These are phyloP conservation scores for Entomortierella lignicola DNA, from an alignment of 192 early-diverging fungal species.

Conservation along the genomic window DNA sequence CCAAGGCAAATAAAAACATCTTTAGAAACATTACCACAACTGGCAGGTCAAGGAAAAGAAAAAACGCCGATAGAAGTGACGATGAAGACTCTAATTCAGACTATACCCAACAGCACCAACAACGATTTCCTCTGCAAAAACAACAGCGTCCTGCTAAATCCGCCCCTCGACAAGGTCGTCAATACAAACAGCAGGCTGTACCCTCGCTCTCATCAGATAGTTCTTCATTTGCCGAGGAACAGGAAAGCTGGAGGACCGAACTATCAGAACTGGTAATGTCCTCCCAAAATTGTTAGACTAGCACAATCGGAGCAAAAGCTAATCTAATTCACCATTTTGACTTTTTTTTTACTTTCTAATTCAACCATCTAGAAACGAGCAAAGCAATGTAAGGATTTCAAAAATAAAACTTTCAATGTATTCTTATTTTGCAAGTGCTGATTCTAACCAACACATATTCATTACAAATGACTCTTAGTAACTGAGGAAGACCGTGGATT, in stretches of 20 bases:
- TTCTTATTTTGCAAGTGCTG: background rate
- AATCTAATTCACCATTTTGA: background rate
- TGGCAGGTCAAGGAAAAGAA: constrained; percentile 30
- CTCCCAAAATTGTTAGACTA: too few relatives aligned
- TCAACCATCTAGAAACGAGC: constrained; percentile 46
- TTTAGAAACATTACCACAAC: background rate
- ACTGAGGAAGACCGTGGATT: constrained; percentile 51
- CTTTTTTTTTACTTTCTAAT: too few relatives aligned
- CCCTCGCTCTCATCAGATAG: too few relatives aligned
- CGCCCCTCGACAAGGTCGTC: background rate
- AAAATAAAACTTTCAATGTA: background rate
- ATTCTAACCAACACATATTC: background rate
- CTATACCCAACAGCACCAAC: constrained; percentile 25
- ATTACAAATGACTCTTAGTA: constrained; percentile 2
- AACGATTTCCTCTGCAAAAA: background rate
- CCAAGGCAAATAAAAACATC: background rate
- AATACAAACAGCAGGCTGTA: constrained; percentile 27
- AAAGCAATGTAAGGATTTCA: constrained; percentile 33
- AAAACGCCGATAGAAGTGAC: constrained; percentile 33
- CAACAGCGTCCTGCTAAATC: constrained; percentile 13
- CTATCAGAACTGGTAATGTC: constrained; percentile 35
- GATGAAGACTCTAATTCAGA: constrained; percentile 43
- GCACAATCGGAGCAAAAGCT: too few relatives aligned
- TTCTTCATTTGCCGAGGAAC: constrained; percentile 1
- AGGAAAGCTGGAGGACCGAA: constrained; percentile 33